phyloP scores from a whole-genome alignment of 352 stramenopile species.

The Phytophthora sojae region DNA sequence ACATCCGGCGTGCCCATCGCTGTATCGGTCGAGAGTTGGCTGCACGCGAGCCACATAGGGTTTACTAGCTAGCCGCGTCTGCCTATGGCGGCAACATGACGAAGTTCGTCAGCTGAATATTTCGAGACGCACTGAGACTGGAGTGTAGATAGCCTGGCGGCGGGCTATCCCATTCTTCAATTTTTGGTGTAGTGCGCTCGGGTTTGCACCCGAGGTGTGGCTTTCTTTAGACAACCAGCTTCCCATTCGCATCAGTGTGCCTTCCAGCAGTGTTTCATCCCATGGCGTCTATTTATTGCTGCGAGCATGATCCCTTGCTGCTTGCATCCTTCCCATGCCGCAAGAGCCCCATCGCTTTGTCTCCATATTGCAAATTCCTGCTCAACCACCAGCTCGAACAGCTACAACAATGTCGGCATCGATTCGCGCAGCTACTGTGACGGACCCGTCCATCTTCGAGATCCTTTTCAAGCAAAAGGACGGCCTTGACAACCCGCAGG shows the following conservation, averaged over 20 bases:
- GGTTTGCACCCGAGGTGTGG: not conserved
- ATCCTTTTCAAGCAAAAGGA: conserved; percentile 42
- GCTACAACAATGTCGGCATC: conserved; percentile 21
- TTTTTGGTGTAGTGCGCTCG: not conserved
- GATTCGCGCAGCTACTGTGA: conserved; percentile 8
- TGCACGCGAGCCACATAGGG: not conserved
- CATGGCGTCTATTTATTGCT: conserved; percentile 15
- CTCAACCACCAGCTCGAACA: conserved; percentile 8
- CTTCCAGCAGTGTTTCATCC: not conserved
- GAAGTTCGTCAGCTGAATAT: conserved; percentile 3
- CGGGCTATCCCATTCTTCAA: not conserved
- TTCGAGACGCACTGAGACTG: not conserved
- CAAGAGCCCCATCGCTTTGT: not conserved
- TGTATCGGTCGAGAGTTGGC: not conserved
- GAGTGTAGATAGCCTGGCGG: too few species aligned
- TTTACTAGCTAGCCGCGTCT: not conserved
- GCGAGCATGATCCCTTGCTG: conserved; percentile 12
- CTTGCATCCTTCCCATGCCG: not conserved
- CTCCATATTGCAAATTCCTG: conserved; percentile 31
- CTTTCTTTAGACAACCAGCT: not conserved
- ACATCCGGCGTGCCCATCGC: conserved; percentile 5
- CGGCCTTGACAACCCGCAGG: conserved; percentile 9
- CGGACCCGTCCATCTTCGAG: conserved; percentile 31
- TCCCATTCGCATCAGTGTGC: not conserved
- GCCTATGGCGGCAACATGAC: not conserved